A percentile compares a stretch with the other conserved stretches of the same genome.
phyloP scores from a whole-genome alignment of 306 rosid genomes.

The Quercus agrifolia region DNA sequence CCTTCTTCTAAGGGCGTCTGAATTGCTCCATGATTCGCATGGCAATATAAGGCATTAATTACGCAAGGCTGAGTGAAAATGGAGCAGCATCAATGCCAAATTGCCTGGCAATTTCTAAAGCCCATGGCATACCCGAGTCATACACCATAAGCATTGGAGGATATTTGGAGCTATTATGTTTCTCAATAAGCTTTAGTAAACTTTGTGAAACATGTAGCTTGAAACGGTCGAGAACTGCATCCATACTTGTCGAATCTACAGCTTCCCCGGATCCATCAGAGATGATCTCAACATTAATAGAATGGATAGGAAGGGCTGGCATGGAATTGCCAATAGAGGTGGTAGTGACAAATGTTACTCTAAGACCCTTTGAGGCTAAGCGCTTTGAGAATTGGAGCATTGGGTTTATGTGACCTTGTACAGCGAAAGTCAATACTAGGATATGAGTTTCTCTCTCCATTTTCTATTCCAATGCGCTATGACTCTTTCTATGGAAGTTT shows the following conservation, averaged over 20 bases:
- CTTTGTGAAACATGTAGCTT: not conserved
- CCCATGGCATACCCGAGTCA: conserved; percentile 29
- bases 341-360: conserved; percentile 20
- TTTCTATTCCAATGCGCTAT: not conserved
- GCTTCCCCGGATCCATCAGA: conserved; percentile 23
- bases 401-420: conserved; percentile 32
- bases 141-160: conserved; percentile 13
- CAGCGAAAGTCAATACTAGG: conserved; percentile 14
- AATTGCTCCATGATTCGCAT: not conserved
- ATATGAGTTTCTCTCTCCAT: conserved; percentile 1
- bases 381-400: conserved; percentile 28
- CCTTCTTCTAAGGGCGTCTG: not conserved
- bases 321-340: not conserved
- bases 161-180: not conserved
- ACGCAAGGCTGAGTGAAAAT: conserved; percentile 25
- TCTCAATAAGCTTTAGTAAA: not conserved
- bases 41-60: not conserved
- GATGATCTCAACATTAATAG: conserved; percentile 4
- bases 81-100: conserved; percentile 23
- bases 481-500: too few species aligned
- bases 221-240: not conserved
- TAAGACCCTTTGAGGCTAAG: conserved; percentile 16
- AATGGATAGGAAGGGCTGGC: not conserved
- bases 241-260: not conserved
- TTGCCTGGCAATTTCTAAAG: conserved; percentile 19